Base-by-base conservation (phyloP, 805 yeast genomes). In the Yarrowia yakushimensis region DNA sequence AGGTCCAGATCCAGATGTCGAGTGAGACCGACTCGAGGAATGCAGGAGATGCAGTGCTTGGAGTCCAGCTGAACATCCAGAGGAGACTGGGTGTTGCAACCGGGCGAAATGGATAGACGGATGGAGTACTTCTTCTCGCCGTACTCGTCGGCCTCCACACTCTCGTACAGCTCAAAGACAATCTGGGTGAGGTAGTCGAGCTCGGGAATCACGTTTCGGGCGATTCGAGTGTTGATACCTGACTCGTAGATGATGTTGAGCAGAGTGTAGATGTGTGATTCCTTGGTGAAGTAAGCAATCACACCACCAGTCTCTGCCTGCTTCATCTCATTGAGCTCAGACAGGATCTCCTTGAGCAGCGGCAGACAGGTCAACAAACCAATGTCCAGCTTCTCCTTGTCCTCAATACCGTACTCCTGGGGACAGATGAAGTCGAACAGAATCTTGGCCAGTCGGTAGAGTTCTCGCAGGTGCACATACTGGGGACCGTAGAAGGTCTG, bases 11-110 rank as follows among this genome's bases (percentile, higher is more conserved):
- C 99, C 73, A 94, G 79, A 74, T 94, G 97, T 72, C 96, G 85
- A 0, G 99, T 94, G 69, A 94, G 79, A 63, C 90, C 86, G 62
- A 91, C 84, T 69, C 94, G 84, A 50, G 97, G 96, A 68, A 94
- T 94, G 71, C 97, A 93, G 25, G 97, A 92, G 66, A 94, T 94
- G 75, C 94, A 93, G 75, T 94, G 99, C 72, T 90, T 92, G 48
- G 90, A 93, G 75, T 94, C 99, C 50, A 94, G 79, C 74, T 93
- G 97, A 48, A 96, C 96, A 75, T 94, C 99, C 66, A 94, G 80
- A 27, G 99, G 99, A 74, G 93, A 97, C 70, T 91, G 96, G 0
- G 98, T 92, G 75, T 94, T 97, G 74, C 99, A 94, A 20, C 99
- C 99, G 0, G 99, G 98, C 5, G 97, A 88, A 68, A 94, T 80